Evolutionary conservation across 768 basidiomycete species (phyloP).

Genomic region (Tulasnella sp.): DNA sequence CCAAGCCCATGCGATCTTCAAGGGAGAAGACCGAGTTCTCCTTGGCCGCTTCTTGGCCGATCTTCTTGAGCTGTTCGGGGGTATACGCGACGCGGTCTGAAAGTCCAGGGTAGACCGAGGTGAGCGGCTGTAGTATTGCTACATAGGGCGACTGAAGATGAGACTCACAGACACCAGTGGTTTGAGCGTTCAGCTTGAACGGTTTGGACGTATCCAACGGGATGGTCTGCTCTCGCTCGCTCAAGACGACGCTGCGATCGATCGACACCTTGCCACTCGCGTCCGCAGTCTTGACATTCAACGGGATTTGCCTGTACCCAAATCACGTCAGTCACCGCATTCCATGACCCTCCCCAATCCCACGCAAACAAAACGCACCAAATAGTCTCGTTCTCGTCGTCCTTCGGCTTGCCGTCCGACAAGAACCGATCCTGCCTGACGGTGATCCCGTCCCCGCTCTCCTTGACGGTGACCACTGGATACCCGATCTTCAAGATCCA

Average conservation of each 20-base stretch:
- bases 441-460: conserved; percentile 55
- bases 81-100: conserved; percentile 80
- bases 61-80: conserved; percentile 61
- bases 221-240: conserved; percentile 54
- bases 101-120: conserved; percentile 5
- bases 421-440: conserved; percentile 89
- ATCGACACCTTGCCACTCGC: conserved; percentile 43
- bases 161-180: conserved; percentile 74
- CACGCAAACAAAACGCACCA: conserved; percentile 49
- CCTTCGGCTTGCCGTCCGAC: conserved; percentile 65
- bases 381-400: conserved; percentile 76
- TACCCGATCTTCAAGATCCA: conserved; percentile 78
- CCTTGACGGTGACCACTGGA: conserved; percentile 80
- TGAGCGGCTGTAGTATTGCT: not conserved
- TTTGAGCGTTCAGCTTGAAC: conserved; percentile 87
- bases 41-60: conserved; percentile 71
- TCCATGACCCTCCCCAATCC: too few relatives aligned
- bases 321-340: not conserved
- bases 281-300: conserved; percentile 57
- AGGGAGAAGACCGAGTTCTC: conserved; percentile 53
- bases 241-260: conserved; percentile 53
- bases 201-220: conserved; percentile 59
- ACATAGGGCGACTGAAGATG: not conserved
- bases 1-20: conserved; percentile 81
- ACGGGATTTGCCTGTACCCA: conserved; percentile 63